Base-by-base conservation (phyloP, 345 rosid species). In the Eucalyptus caleyi region DNA sequence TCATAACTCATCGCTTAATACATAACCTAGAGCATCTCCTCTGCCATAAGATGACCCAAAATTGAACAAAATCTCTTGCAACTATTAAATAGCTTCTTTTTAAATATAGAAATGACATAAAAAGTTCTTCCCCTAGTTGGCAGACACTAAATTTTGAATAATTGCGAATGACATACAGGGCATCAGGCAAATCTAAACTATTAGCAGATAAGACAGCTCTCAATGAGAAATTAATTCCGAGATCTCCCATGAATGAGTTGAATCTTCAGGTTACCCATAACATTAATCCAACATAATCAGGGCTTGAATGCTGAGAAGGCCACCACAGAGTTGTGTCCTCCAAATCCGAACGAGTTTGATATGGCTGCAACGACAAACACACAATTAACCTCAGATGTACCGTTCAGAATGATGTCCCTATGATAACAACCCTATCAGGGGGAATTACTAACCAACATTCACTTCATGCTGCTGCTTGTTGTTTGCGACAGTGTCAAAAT, bases 261-360 rank as follows among this genome's bases (percentile, higher is more conserved):
- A 47, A n/a, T 53, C 45, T 24, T 51, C 88, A 27, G n/a, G 34
- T 54, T 42, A 60, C n/a, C 69, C 32, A 3, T 60, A 51, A 54
- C 32, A 54, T 18, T 54, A 47, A 24, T 44, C 60, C 67, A 16
- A 30, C 50, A 23, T 83, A 88, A 44, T 97, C 96, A 98, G 60
- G 99, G 98, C 91, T 93, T 96, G 93, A 95, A 98, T 37, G 99
- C 93, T 69, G 99, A 96, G 90, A 98, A 98, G 8, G 96, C 97
- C 49, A 96, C 99, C 2, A 98, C 99, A 1, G 99, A 96, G 96
- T 98, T 98, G 93, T 98, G 99, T 92, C 99, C 99, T 87, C 99
- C 99, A 11, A 98, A 98, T 54, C 99, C 99, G 4, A 97, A 98
- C 5, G 99, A 98, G 92, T 98, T 97, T 67, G 99, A 97, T 88